Conservation (phyloP, 805 yeast species). For the Candida maesae region DNA sequence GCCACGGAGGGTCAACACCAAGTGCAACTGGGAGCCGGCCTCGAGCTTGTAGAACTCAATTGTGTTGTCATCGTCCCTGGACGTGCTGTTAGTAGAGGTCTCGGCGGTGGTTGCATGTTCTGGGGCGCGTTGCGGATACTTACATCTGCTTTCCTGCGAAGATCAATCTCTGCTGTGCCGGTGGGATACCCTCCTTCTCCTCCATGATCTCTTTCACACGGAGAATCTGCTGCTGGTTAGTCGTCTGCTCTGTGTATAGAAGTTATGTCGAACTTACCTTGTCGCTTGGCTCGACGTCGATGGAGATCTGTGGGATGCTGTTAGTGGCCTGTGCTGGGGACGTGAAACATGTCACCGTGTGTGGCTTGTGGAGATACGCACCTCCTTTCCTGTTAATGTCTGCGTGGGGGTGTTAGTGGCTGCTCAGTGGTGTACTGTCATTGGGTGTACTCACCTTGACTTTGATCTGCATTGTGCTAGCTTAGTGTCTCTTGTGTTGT, state of each 20-base stretch:
- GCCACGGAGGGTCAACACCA: constrained; percentile 91
- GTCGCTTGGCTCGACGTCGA: constrained; percentile 69
- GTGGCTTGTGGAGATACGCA: constrained; percentile 27
- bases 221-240: constrained; percentile 39
- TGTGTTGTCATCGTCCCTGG: constrained; percentile 69
- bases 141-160: constrained; percentile 88
- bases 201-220: constrained; percentile 88
- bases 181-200: constrained; percentile 96
- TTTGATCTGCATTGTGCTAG: constrained; percentile 55
- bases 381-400: constrained; percentile 80
- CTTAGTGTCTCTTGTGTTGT: too few relatives aligned
- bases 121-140: too few relatives aligned
- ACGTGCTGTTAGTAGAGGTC: background rate
- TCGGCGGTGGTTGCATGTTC: too few relatives aligned
- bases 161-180: constrained; percentile 89
- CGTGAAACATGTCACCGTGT: too few relatives aligned
- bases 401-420: constrained; percentile 13
- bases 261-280: constrained; percentile 37
- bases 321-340: too few relatives aligned
- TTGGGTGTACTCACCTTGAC: constrained; percentile 46
- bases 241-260: background rate
- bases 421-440: background rate
- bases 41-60: constrained; percentile 69
- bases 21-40: constrained; percentile 84
- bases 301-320: constrained; percentile 44